Evolutionary conservation across 225 moss, liverwort and hornwort species (phyloP).

Genomic region (Lunularia cruciata): DNA sequence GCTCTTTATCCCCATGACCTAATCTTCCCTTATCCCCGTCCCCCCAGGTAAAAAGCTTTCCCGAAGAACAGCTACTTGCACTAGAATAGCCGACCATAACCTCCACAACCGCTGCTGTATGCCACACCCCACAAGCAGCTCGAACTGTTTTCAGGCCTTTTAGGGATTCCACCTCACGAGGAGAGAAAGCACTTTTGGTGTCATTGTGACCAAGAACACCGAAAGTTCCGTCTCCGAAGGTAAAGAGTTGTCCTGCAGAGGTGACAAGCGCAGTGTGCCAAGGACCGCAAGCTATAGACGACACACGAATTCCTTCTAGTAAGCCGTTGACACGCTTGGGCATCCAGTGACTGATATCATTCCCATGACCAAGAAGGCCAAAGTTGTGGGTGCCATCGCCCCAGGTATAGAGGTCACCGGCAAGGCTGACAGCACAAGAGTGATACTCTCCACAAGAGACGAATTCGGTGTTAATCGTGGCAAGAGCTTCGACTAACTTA

Average conservation of each 20-base stretch:
- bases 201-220: conserved; percentile 97
- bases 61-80: conserved; percentile 76
- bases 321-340: conserved; percentile 90
- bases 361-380: conserved; percentile 95
- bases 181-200: conserved; percentile 71
- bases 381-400: conserved; percentile 98
- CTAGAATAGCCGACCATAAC: conserved; percentile 95
- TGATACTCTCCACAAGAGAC: conserved; percentile 97
- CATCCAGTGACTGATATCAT: conserved; percentile 98
- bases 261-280: conserved; percentile 99
- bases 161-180: conserved; percentile 92
- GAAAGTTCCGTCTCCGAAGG: conserved; percentile 97
- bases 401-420: conserved; percentile 97
- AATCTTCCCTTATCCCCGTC: conserved; percentile 93
- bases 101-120: conserved; percentile 97
- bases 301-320: conserved; percentile 81
- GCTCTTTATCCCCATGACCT: conserved; percentile 98
- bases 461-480: conserved; percentile 78
- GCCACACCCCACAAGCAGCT: conserved; percentile 99
- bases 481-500: conserved; percentile 85
- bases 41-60: conserved; percentile 99
- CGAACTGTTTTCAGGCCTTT: conserved; percentile 93
- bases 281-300: conserved; percentile 93
- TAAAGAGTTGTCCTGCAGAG: conserved; percentile 88
- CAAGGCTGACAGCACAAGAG: conserved; percentile 81